Percentiles rank a stretch among this genome's conserved stretches.
These are phyloP conservation scores for Theobroma grandiflorum DNA, from an alignment of 441 rosid species.

Conservation along the genomic window DNA sequence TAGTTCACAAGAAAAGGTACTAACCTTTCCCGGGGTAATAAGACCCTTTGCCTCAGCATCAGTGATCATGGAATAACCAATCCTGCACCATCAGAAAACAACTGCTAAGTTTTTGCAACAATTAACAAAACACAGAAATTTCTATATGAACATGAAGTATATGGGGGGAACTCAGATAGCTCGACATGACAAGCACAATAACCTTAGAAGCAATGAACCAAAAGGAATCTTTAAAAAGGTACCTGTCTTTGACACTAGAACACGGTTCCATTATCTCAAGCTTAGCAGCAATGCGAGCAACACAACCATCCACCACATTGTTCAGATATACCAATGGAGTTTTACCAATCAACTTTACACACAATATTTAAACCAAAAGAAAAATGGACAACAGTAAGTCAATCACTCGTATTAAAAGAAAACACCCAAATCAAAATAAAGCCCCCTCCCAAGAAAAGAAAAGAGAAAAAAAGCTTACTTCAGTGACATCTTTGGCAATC, in stretches of 20 bases:
- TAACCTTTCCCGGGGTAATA: slow-evolving; percentile 77
- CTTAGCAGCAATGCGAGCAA: slow-evolving; percentile 85
- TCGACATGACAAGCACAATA: not conserved
- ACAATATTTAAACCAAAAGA: slow-evolving; percentile 1
- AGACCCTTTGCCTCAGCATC: slow-evolving; percentile 85
- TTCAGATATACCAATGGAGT: slow-evolving; percentile 86
- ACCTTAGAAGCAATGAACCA: not conserved
- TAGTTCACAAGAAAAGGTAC: slow-evolving; percentile 1
- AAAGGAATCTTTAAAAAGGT: not conserved
- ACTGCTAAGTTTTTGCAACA: not conserved
- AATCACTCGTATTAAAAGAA: not conserved
- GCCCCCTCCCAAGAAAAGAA: not conserved
- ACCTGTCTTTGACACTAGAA: slow-evolving; percentile 94
- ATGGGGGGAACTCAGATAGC: not conserved
- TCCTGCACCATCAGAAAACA: slow-evolving; percentile 48
- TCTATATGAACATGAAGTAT: not conserved
- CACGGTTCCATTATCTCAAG: slow-evolving; percentile 91
- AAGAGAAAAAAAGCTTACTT: slow-evolving; percentile 48
- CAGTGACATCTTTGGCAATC: slow-evolving; percentile 86
- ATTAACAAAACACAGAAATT: not conserved
- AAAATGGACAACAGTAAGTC: not conserved
- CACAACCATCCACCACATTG: slow-evolving; percentile 70
- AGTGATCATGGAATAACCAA: slow-evolving; percentile 85
- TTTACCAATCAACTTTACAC: slow-evolving; percentile 70
- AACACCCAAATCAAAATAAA: not conserved